Evolutionary conservation across 2,329 filamentous ascomycete genomes (phyloP), one percentile per base, ranked within the genome.

Genomic region (Lecanosticta acicola): DNA sequence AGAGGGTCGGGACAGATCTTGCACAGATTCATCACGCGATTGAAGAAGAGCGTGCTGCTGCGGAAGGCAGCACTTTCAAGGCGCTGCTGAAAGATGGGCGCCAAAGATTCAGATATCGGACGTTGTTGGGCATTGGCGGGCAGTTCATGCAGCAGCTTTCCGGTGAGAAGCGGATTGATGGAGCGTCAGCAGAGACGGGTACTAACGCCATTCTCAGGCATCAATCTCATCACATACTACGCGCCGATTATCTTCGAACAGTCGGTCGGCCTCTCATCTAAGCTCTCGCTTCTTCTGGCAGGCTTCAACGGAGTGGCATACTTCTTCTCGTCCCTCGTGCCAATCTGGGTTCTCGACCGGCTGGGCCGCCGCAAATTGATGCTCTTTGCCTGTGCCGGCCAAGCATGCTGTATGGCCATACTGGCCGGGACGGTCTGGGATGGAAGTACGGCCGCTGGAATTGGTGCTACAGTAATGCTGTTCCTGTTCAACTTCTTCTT

Each of bases 301-400:
- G 54, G 49, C 3, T 49, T 40, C 13, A 49, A 56, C 16, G 54
- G 54, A 8, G 56, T 53, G 11, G 55, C 52, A 41, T 59, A 58
- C 47, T 56, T 59, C 39, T 35, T 60, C 32, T 43, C 49, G 9
- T 53, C 59, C 19, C 24, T 54, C n/a, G 39, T 60, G 18, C 49
- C 82, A 3, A 78, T 81, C 77, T 81, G 80, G 58, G 68, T 79
- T 41, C 79, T 84, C 26, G 81, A 85, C 63, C 75, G 77, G 1
- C 77, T 83, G 3, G 83, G 69, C 11, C 66, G 69, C 20, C 61
- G 69, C 8, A 69, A 68, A 45, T 60, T 72, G 50, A 55, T 60
- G 50, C 53, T 66, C 1, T 64, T 65, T 39, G 63, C 57, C 11
- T 58, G 56, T 19, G 49, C 51, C 11, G 64, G 63, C 2, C 55